These are phyloP conservation scores for Suhomyces prunicola DNA, from an alignment of 805 yeast species.

Conservation along the genomic window DNA sequence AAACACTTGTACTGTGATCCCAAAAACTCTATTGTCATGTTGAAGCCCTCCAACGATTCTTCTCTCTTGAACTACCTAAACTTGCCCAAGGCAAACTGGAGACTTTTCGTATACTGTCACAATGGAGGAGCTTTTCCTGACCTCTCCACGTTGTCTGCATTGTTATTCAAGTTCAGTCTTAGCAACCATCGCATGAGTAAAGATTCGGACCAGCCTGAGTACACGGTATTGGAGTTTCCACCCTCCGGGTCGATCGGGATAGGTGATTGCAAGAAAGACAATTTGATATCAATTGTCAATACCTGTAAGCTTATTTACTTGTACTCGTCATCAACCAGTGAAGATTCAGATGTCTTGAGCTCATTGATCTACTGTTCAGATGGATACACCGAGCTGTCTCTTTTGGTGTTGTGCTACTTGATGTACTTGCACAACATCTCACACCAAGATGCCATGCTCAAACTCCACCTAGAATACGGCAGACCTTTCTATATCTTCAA, in stretches of 20 bases:
- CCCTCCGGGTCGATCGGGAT: slow-evolving; percentile 81
- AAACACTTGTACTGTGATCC: slow-evolving; percentile 46
- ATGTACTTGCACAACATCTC: slow-evolving; percentile 64
- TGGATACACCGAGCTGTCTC: slow-evolving; percentile 88
- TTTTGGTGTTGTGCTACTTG: slow-evolving; percentile 66
- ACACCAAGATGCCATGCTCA: slow-evolving; percentile 62
- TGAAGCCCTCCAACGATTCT: slow-evolving; percentile 1
- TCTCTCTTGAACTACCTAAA: slow-evolving; percentile 20
- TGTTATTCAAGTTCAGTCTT: slow-evolving; percentile 31
- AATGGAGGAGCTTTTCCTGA: slow-evolving; percentile 58
- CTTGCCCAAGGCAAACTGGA: slow-evolving; percentile 55
- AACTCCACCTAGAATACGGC: slow-evolving; percentile 58
- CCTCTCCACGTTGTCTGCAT: slow-evolving; percentile 32
- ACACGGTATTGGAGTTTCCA: slow-evolving; percentile 58
- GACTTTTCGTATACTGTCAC: slow-evolving; percentile 53
- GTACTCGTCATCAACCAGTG: slow-evolving; percentile 29
- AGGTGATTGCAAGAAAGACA: slow-evolving; percentile 64
- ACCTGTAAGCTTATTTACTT: slow-evolving; percentile 64
- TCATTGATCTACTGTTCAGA: slow-evolving; percentile 75
- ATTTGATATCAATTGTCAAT: slow-evolving; percentile 61
- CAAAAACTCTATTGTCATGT: slow-evolving; percentile 44
- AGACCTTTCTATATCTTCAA: slow-evolving; percentile 84
- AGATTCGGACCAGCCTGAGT: slow-evolving; percentile 15
- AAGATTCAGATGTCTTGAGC: slow-evolving; percentile 33
- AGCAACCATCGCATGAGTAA: slow-evolving; percentile 19